Base-by-base conservation (phyloP, 2,329 filamentous ascomycete species). In the Nothophoma quercina region DNA sequence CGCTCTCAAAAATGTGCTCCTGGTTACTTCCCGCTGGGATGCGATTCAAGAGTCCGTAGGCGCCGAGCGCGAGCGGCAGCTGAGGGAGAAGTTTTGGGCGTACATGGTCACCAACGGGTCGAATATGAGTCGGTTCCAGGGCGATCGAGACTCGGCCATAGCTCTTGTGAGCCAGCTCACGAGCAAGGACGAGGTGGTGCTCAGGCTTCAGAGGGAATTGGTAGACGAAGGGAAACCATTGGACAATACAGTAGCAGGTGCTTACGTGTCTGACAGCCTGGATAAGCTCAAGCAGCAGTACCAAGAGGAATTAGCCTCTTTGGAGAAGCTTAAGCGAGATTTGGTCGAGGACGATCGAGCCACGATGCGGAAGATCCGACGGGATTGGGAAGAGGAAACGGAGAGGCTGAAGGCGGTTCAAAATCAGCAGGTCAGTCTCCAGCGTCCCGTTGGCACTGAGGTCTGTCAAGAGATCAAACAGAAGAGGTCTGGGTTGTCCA, bases 1-100 rank as follows among this genome's bases (percentile, higher is more conserved):
- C 26, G 38, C 42, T 23, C 32, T 63, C 56, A 42, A 60, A 56
- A 23, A 61, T 40, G 6, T 59, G 43, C 19, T 38, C 3, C 21
- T 26, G 23, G 10, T 39, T 5, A 39, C 12, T 12, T 39, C 35
- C n/a, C 10, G 19, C 9, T 45, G 16, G 56, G 19, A n/a, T 44
- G 35, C 13, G n/a, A 34, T 13, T 48, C 56, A 36, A 2, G 3
- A 21, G 8, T 12, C 15, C 15, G 6, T 29, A 5, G 35, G 44
- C 15, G 18, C 23, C 18, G 34, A 35, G 2, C 44, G 16, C 21
- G 23, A 39, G 21, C 4, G 13, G 12, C 33, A 23, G 19, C 21
- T 26, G 30, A 34, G 22, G 21, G n/a, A 45, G 2, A 22, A 34
- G n/a, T 33, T 26, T 9, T 29, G 33, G 32, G 12, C 18, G 18